A percentile compares a stretch with the other conserved stretches of the same genome.
Evolutionary conservation across 768 basidiomycete genomes (phyloP).

Genomic region (Naganishia randhawae): DNA sequence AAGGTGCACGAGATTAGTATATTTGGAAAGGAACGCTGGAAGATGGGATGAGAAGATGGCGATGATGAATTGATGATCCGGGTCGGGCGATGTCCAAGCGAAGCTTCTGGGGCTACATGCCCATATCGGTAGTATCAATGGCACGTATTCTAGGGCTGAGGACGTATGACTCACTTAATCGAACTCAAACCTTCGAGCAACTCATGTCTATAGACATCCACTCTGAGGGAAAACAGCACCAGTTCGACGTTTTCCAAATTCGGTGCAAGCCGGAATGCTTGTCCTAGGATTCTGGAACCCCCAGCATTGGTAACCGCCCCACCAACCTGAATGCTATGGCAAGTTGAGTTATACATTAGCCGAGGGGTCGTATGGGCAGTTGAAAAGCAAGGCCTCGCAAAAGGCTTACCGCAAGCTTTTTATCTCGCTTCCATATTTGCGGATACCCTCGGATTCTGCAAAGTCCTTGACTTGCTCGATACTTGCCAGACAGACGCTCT

Average conservation of each 20-base stretch:
- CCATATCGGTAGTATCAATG: neutral
- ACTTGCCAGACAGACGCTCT: neutral
- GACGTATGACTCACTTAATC: slow-evolving; percentile 21
- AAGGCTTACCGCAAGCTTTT: slow-evolving; percentile 2
- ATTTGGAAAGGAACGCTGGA: neutral
- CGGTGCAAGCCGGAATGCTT: slow-evolving; percentile 7
- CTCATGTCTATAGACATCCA: slow-evolving; percentile 14
- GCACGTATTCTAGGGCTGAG: neutral
- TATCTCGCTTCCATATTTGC: neutral
- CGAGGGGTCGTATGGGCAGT: no score
- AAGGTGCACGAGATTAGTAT: slow-evolving; percentile 21
- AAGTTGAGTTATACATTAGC: neutral
- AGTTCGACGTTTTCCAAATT: slow-evolving; percentile 18
- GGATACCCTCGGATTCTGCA: slow-evolving; percentile 6
- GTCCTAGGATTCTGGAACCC: slow-evolving; percentile 11
- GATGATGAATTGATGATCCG: slow-evolving; percentile 26
- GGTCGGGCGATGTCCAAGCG: slow-evolving; percentile 25
- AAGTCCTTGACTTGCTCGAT: slow-evolving; percentile 20
- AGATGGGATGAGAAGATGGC: slow-evolving; percentile 27
- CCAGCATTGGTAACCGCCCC: slow-evolving; percentile 15
- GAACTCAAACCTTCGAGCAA: slow-evolving; percentile 1
- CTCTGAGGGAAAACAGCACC: slow-evolving; percentile 16
- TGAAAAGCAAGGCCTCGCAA: neutral
- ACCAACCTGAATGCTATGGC: slow-evolving; percentile 18
- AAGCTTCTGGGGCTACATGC: slow-evolving; percentile 12